phyloP scores from a whole-genome alignment of 2,329 filamentous ascomycete species.

The Aspergillus fumigatus region DNA sequence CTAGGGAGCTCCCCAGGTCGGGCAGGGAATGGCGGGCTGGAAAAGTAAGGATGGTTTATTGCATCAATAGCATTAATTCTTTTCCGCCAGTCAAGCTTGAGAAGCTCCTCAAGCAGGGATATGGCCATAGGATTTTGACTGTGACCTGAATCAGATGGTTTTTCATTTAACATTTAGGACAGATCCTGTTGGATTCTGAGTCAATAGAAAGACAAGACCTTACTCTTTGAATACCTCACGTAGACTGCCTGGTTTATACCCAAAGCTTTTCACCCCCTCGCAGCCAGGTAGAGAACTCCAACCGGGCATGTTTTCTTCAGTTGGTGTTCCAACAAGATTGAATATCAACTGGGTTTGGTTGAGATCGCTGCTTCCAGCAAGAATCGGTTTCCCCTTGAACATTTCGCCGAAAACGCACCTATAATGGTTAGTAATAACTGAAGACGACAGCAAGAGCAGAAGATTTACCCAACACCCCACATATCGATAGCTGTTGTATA shows the following conservation, averaged over 20 bases:
- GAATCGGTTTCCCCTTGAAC: constrained; percentile 87
- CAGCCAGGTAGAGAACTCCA: constrained; percentile 80
- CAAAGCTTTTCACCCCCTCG: constrained; percentile 65
- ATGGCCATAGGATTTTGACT: constrained; percentile 68
- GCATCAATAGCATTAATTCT: constrained; percentile 93
- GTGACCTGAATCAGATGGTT: constrained; percentile 11
- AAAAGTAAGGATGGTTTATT: constrained; percentile 87
- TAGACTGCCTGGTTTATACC: constrained; percentile 60
- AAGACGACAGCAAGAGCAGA: not conserved
- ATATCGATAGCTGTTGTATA: constrained; percentile 98
- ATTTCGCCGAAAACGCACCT: constrained; percentile 99
- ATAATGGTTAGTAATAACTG: constrained; percentile 19
- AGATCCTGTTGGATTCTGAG: not conserved
- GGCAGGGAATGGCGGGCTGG: constrained; percentile 69
- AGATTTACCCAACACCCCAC: constrained; percentile 86
- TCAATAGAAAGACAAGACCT: constrained; percentile 11
- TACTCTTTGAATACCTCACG: constrained; percentile 70
- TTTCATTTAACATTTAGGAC: not conserved
- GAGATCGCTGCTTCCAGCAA: constrained; percentile 80
- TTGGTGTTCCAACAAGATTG: constrained; percentile 84
- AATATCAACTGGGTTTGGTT: constrained; percentile 94
- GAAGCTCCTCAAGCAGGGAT: constrained; percentile 72
- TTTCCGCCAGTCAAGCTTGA: constrained; percentile 83
- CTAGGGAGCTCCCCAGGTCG: constrained; percentile 80
- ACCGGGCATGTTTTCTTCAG: constrained; percentile 85